Base-by-base conservation (phyloP, 768 basidiomycete species). In the Phanerochaete carnosa region DNA sequence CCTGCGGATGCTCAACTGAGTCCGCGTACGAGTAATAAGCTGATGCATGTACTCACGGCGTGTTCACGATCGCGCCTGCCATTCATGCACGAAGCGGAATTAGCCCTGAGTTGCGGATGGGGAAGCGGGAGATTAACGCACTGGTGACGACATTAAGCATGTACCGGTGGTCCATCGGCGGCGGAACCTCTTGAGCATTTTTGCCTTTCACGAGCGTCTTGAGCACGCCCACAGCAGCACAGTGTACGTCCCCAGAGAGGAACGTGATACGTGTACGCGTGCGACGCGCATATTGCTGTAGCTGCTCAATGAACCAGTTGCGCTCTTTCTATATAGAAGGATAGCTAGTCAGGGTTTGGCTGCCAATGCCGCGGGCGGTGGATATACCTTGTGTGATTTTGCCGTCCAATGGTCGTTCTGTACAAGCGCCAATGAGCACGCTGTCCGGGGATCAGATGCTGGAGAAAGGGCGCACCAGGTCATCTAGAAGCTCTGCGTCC, bases 361-460 rank as follows among this genome's bases (percentile, higher is more conserved):
- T 12, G 33, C 7, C 33, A 13, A 6, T 35, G 33, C 33, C 39
- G 11, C 47, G n/a, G 16, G 30, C 54, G 12, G 13, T 23, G 13
- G 30, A 43, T 68, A 26, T 63, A 88, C 91, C 79, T 93, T 93
- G 70, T 94, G 92, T 3, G 71, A 69, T 58, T 86, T 86, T 30
- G 92, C 84, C 4, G 94, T 95, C 94, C 94, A 95, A 67, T 95
- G 94, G 69, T 96, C 94, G 64, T 94, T 94, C 87, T 92, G 59
- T 11, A 25, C 19, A 32, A 11, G 25, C 25, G 9, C 45, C 12
- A 57, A 55, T 35, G 19, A 5, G 32, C 23, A 46, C 26, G 39
- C 16, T n/a, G 51, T 33, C 6, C 51, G 29, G 30, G 9, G 13
- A 52, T 52, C 51, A 52, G 4, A 29, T 11, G 26, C 6, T 7